Evolutionary conservation across 2,329 filamentous ascomycete species (phyloP), one percentile per base, ranked within the genome.

Genomic region (Cladosporium sp.): DNA sequence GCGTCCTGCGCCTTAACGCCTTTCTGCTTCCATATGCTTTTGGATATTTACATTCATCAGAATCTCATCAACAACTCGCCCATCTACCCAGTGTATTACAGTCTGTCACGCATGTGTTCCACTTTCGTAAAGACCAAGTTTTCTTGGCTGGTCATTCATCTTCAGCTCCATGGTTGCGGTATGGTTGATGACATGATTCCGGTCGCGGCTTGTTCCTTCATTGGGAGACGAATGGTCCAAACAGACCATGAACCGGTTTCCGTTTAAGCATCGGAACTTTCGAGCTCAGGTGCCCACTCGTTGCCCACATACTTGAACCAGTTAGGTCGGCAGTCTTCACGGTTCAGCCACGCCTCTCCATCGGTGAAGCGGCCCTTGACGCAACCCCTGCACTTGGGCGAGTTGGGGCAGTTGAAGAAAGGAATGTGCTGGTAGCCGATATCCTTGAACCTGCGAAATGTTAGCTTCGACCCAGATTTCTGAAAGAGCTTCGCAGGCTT

Each of bases 331-430:
- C 94, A 99, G 74, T 99, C 94, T 73, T 99, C 94, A 70, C 88
- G 87, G 67, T 92, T 84, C 47, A 99, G 78, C 81, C 86, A 96
- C 30, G 86, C 78, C 69, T 92, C 92, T 63, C 94, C 94, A 65
- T 95, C 92, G 25, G 91, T 97, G 69, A 97, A 89, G 60, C 88
- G 85, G 51, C 93, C 94, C 0, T 90, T 84, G n/a, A 87, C 83
- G 73, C 93, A 97, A 65, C 90, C 90, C 65, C 83, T 88, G 73
- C 93, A 97, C 75, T 97, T 97, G 51, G 90, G 89, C 55, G 89
- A 96, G 76, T 96, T 97, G 63, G 94, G 94, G 72, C 94, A 99
- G 78, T 99, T 99, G 82, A 96, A 96, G 78, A 96, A 99, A 47
- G 94, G 94, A 56, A 97, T 92, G 68, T 99, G 94, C 70, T 97